phyloP scores from a whole-genome alignment of 345 rosid species.

The Punica granatum region DNA sequence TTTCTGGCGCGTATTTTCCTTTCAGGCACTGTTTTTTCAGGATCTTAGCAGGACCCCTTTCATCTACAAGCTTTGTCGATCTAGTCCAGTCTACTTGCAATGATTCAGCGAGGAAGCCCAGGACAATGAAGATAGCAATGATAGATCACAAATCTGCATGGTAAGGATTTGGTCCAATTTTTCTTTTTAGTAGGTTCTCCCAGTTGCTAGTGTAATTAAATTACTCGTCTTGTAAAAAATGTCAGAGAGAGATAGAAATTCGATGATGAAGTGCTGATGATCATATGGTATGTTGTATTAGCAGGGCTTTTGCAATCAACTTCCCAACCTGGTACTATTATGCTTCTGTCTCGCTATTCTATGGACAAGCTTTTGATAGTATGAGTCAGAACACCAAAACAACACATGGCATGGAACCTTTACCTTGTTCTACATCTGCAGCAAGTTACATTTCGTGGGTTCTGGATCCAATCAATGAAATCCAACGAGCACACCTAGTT shows the following conservation, averaged over 20 bases:
- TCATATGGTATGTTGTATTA: slow-evolving; percentile 1
- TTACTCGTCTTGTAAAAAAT: neutral
- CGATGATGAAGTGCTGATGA: neutral
- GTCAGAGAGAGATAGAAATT: neutral
- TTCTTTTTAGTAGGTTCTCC: neutral
- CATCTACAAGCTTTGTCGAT: slow-evolving; percentile 25
- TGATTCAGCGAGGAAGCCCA: slow-evolving; percentile 17
- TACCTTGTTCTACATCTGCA: slow-evolving; percentile 28
- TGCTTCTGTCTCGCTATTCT: slow-evolving; percentile 56
- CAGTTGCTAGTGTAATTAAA: neutral
- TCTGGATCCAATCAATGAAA: slow-evolving; percentile 41
- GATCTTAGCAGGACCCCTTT: slow-evolving; percentile 46
- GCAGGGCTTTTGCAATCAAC: slow-evolving; percentile 73
- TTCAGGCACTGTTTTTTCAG: slow-evolving; percentile 28
- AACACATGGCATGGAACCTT: slow-evolving; percentile 18
- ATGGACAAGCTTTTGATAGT: slow-evolving; percentile 20
- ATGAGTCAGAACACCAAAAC: slow-evolving; percentile 12
- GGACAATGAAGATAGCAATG: slow-evolving; percentile 19
- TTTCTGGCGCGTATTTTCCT: slow-evolving; percentile 63
- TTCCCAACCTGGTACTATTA: slow-evolving; percentile 80
- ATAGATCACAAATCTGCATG: slow-evolving; percentile 54
- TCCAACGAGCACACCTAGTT: slow-evolving; percentile 35
- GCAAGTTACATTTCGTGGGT: slow-evolving; percentile 75
- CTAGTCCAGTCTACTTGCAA: slow-evolving; percentile 33
- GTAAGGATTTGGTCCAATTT: slow-evolving; percentile 27